Percentiles rank a stretch among this genome's conserved stretches.
These are phyloP conservation scores for Diaporthe eres DNA, from an alignment of 2,329 filamentous ascomycete species.

Conservation along the genomic window DNA sequence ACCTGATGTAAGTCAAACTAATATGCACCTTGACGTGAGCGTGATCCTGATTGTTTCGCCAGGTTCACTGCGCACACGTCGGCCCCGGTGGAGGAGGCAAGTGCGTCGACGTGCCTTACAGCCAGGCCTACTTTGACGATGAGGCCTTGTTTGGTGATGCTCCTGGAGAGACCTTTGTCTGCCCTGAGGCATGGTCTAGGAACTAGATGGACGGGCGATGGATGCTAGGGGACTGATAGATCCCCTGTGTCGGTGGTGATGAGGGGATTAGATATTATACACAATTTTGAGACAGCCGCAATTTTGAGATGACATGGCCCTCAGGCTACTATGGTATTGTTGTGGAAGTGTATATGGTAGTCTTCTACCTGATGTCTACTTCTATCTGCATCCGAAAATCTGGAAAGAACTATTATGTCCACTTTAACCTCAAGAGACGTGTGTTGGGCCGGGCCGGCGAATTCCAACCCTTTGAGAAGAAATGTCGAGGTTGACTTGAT, in stretches of 20 bases:
- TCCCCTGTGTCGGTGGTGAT: not conserved
- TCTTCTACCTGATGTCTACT: not conserved
- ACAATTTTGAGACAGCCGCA: not conserved
- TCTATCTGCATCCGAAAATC: too few species aligned
- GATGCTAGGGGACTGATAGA: not conserved
- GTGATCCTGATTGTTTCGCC: not conserved
- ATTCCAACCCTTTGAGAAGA: not conserved
- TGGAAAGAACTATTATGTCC: not conserved
- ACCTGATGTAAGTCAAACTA: conserved; percentile 46
- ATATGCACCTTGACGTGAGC: not conserved
- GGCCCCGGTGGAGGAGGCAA: conserved; percentile 50
- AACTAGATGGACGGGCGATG: not conserved
- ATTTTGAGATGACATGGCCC: not conserved
- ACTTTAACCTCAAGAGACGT: not conserved
- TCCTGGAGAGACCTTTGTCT: not conserved
- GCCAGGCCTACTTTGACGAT: conserved; percentile 47
- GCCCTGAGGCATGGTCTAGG: not conserved
- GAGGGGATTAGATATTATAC: not conserved
- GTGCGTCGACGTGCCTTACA: conserved; percentile 47
- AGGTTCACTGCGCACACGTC: conserved; percentile 49
- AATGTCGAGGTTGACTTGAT: not conserved
- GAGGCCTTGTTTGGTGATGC: conserved; percentile 19
- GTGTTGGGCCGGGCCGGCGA: not conserved
- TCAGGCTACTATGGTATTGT: not conserved
- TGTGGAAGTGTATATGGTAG: too few species aligned